These are phyloP conservation scores for Fistulinella prunicolor DNA, from an alignment of 768 basidiomycete species.

Conservation along the genomic window DNA sequence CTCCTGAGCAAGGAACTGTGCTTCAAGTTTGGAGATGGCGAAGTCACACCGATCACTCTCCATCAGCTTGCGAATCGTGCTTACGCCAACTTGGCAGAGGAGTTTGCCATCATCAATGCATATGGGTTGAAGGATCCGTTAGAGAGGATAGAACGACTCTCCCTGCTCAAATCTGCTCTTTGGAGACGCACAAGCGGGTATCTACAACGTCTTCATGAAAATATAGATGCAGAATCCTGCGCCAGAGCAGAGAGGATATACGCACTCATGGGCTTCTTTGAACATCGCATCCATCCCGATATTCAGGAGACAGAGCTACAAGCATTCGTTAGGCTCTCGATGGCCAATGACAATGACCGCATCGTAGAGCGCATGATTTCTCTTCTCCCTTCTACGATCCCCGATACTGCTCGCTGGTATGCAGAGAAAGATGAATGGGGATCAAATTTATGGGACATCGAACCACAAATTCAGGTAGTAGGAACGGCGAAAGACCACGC, in stretches of 20 bases:
- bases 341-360: slow-evolving; percentile 25
- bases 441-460: slow-evolving; percentile 21
- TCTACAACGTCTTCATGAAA: neutral
- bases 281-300: slow-evolving; percentile 22
- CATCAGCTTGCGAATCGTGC: slow-evolving; percentile 23
- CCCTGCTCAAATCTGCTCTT: slow-evolving; percentile 18
- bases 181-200: slow-evolving; percentile 18
- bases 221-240: neutral
- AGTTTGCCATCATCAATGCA: slow-evolving; percentile 22
- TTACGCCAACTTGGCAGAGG: slow-evolving; percentile 10
- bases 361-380: slow-evolving; percentile 24
- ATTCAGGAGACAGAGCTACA: slow-evolving; percentile 17
- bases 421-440: slow-evolving; percentile 17
- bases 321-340: slow-evolving; percentile 21
- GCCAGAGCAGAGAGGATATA: slow-evolving; percentile 24
- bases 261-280: slow-evolving; percentile 28
- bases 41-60: slow-evolving; percentile 21
- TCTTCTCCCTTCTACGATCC: slow-evolving; percentile 8
- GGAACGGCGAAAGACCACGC: slow-evolving; percentile 15
- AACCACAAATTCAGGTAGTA: slow-evolving; percentile 15
- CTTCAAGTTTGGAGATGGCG: slow-evolving; percentile 9
- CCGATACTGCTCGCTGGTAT: slow-evolving; percentile 15
- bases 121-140: slow-evolving; percentile 19
- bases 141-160: slow-evolving; percentile 24
- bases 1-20: slow-evolving; percentile 21